Percentiles rank a stretch among this genome's conserved stretches.
Evolutionary conservation across 1,284 basidiomycete genomes (phyloP).

Genomic region (Ceratobasidium sp.): DNA sequence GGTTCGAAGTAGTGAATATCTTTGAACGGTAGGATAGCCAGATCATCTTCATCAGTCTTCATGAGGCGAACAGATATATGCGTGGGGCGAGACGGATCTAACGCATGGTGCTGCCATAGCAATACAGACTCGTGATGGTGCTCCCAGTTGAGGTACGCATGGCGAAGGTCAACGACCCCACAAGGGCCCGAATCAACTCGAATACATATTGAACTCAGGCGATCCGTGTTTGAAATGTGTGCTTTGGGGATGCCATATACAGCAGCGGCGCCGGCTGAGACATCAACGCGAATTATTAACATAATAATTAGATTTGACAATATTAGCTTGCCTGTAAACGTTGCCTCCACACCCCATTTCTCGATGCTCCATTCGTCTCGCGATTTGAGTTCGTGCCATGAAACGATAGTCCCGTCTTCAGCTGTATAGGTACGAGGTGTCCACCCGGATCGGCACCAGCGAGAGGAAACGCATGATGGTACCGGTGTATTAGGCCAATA

Average conservation of each 20-base stretch:
- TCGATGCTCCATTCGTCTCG: neutral
- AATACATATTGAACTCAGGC: constrained; percentile 25
- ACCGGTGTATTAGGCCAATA: neutral
- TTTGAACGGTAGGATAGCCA: constrained; percentile 25
- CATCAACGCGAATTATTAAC: neutral
- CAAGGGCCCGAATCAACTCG: constrained; percentile 17
- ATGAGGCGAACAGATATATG: constrained; percentile 12
- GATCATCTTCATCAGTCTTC: neutral
- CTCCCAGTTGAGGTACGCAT: constrained; percentile 12
- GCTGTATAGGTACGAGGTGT: neutral
- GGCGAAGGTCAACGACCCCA: constrained; percentile 17
- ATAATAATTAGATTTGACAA: neutral
- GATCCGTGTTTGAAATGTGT: constrained; percentile 27
- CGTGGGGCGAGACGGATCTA: constrained; percentile 16
- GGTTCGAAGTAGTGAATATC: constrained; percentile 23
- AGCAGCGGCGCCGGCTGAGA: constrained; percentile 3
- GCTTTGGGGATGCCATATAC: constrained; percentile 33
- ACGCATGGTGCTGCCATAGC: constrained; percentile 17
- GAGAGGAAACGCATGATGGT: neutral
- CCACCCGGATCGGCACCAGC: neutral
- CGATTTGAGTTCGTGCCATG: constrained; percentile 16
- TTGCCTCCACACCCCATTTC: constrained; percentile 10
- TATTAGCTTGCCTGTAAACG: neutral
- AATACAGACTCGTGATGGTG: constrained; percentile 23
- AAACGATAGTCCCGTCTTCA: constrained; percentile 14